Base-by-base conservation (phyloP, 345 rosid species). In the Linum lewisii region DNA sequence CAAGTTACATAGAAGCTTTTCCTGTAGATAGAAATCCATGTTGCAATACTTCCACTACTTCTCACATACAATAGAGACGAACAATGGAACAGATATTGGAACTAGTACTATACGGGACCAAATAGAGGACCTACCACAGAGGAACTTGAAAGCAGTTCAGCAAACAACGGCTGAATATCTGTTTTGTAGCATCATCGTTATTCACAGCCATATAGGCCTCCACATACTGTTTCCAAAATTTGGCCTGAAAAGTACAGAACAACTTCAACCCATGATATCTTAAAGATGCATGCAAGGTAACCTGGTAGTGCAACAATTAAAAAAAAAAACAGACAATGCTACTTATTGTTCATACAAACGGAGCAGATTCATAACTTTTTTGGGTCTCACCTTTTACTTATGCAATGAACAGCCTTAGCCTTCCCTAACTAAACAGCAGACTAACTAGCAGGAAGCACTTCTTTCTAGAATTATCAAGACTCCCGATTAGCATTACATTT, bases 151-250 rank as follows among this genome's bases (percentile, higher is more conserved):
- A 93, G 67, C 97, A 93, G 51, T 73, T 93, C 77, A 93, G 73
- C 69, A 93, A 82, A 70, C 97, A 93, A 45, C 94, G 83, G 71
- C 97, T 86, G 81, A 93, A 93, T 68, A 93, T 83, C 70, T 82
- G 95, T 66, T 75, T 93, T n/a, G 83, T 82, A 61, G 97, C 95
- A 71, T 84, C 97, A 42, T 86, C 99, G 69, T 88, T 86, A 68
- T 79, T 86, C 23, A 66, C 84, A 62, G 82, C 79, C 95, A 93
- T 88, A 60, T 81, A 74, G 34, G 88, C 94, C 77, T 93, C 97
- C 65, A 87, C 95, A 68, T 93, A 93, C 60, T 92, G 98, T 83
- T 85, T 88, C 97, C 99, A 92, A 71, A 70, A 86, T 69, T 88
- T 86, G 26, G 97, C 95, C 99, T 92, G 75, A 19, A 50, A 73